Base-by-base conservation (phyloP, 208 protist genomes). In the Trichomonas vaginalis region DNA sequence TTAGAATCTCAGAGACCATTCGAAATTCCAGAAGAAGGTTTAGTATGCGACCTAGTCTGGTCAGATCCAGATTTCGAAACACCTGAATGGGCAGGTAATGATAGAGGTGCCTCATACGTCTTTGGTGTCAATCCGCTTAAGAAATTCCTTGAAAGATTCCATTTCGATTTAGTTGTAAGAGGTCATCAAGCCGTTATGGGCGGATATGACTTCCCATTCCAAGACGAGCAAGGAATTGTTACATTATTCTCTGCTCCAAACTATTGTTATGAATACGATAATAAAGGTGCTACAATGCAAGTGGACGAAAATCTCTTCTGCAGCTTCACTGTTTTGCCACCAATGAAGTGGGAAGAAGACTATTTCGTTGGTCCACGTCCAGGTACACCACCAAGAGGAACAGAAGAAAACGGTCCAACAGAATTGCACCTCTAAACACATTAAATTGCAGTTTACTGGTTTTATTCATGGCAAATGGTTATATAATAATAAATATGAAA, bases 21-120 rank as follows among this genome's bases (percentile, higher is more conserved):
- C 95, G 98, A 99, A 97, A 98, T 99, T 40, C 99, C 99, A 45
- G 98, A 99, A 96, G 98, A 99, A 80, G 99, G 99, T 39, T 97
- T 98, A 45, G 99, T 99, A 98, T 99, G 98, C 96, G 99, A 99
- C 97, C 96, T 99, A 35, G 97, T 99, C 61, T 95, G 92, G 92
- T n/a, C 49, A n/a, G 92, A 95, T 47, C 92, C 92, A 39, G 46
- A 70, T 35, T 35, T 12, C 62, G 23, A 80, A 39, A 49, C 37
- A 46, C 15, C 40, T 32, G 46, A 80, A 42, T 95, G 92, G 92
- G 92, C 12, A 35, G 49, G 4, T 6, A 95, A 80, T 46, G 92
- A 95, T 79, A 47, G 92, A 82, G 92, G 92, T 27, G 99, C 99
- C 70, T 99, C 98, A 0, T 99, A 98, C 96, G 99, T 98, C 21